Evolutionary conservation across 2,329 filamentous ascomycete genomes (phyloP), one percentile per base, ranked within the genome.

Genomic region (Trichoderma sp.): DNA sequence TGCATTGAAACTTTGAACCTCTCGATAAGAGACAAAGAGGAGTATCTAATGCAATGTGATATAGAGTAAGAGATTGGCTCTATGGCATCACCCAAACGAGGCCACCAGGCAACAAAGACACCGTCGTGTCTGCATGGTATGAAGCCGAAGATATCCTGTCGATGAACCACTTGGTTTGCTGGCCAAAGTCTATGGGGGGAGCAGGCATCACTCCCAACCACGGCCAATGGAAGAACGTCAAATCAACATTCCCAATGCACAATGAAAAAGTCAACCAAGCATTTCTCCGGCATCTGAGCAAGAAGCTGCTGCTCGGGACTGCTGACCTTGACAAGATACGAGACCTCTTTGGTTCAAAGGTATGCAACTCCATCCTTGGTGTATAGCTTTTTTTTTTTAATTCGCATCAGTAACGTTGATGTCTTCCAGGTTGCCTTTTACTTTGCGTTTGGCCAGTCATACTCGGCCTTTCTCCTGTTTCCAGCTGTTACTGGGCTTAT

Each of bases 391-490:
- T 26, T 16, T 37, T 37, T 2, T 39, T 39, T 2, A n/a, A n/a
- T 1, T 21, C 43, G 1, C 21, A 21, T 46, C 39, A 64, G 55
- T 24, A 11, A 30, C 18, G 0, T 16, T 10, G 5, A 11, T 3
- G 13, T 7, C 3, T 39, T 18, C 16, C 52, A 88, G 85, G 87
- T 93, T 65, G 91, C 90, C 3, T 94, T 91, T 75, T 94, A 94
- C 79, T 94, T 93, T 76, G 91, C 91, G n/a, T 94, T 94, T 73
- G 90, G 91, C 28, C 91, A 94, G 74, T 88, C 86, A 16, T 94
- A 94, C 76, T 90, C 91, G 69, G 81, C 86, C 43, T 93, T 93
- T 74, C 82, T 94, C 21, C 79, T 88, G 4, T 90, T 92, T 65
- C 91, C 91, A 0, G 90, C 91, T 8, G 82, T 83, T 2, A 89